Percentiles rank a stretch among this genome's conserved stretches.
Conservation (phyloP, 768 basidiomycete species). For the Suillus paluster region DNA sequence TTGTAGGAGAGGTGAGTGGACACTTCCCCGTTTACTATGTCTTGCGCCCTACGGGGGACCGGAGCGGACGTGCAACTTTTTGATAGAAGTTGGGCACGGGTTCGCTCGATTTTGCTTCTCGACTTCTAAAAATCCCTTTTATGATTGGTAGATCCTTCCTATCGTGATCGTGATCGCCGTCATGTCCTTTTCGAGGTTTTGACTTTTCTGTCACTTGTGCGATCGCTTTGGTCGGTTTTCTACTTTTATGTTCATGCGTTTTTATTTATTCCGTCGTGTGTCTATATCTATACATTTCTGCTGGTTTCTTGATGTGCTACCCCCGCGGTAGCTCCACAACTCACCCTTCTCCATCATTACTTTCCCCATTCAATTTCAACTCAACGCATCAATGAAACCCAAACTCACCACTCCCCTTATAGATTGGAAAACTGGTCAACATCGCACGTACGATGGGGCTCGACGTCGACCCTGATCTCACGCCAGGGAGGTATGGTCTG, state of each 20-base stretch:
- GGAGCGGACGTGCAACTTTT: not conserved
- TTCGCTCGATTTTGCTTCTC: not conserved
- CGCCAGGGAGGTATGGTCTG: slow-evolving; percentile 48
- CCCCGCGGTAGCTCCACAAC: not conserved
- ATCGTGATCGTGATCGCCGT: not conserved
- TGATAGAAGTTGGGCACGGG: not conserved
- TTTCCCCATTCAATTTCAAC: not conserved
- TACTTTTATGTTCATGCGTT: not conserved
- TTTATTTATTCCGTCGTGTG: not conserved
- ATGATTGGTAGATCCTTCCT: slow-evolving; percentile 1
- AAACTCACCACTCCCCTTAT: not conserved
- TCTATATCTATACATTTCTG: not conserved
- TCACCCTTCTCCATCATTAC: not conserved
- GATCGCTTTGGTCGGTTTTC: not conserved
- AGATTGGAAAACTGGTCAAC: slow-evolving; percentile 75
- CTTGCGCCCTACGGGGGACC: not conserved
- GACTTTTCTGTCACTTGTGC: too few species aligned
- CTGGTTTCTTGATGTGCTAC: slow-evolving; percentile 16
- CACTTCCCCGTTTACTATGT: not conserved
- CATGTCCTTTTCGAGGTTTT: not conserved
- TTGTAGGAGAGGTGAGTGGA: slow-evolving; percentile 5
- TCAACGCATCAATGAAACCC: not conserved
- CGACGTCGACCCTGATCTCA: slow-evolving; percentile 59
- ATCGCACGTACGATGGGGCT: slow-evolving; percentile 68
- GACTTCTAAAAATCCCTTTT: not conserved